phyloP scores from a whole-genome alignment of 495 filamentous ascomycete species.

The Tetracladium marchalianum region DNA sequence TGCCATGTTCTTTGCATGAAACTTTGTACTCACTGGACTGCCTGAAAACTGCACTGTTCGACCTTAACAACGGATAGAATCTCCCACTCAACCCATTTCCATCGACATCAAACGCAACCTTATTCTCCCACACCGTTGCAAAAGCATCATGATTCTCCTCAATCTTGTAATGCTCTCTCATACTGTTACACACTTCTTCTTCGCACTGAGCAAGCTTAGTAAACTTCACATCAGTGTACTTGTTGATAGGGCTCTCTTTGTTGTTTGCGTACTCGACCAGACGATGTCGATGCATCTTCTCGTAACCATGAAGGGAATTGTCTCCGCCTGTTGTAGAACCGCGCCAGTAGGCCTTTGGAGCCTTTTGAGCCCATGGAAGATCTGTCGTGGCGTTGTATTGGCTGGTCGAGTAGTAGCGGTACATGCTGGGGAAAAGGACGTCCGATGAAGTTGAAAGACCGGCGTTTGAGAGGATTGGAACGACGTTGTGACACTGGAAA shows the following conservation, averaged over 20 bases:
- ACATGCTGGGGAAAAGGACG: slow-evolving; percentile 2
- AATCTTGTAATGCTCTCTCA: slow-evolving; percentile 18
- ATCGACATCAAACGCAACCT: slow-evolving; percentile 39
- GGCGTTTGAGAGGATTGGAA: slow-evolving; percentile 1
- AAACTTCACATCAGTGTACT: slow-evolving; percentile 27
- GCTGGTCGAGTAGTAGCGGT: background rate
- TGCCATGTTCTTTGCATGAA: too few species aligned
- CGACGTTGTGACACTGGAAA: background rate
- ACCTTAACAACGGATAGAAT: slow-evolving; percentile 41
- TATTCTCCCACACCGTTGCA: slow-evolving; percentile 9
- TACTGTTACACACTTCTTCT: slow-evolving; percentile 7
- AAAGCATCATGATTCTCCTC: slow-evolving; percentile 12
- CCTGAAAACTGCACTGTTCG: slow-evolving; percentile 54
- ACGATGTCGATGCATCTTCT: slow-evolving; percentile 57
- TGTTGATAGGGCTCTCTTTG: slow-evolving; percentile 21
- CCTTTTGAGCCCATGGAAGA: slow-evolving; percentile 42
- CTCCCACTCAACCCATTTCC: slow-evolving; percentile 45
- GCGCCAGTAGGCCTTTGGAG: slow-evolving; percentile 50
- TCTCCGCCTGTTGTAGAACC: slow-evolving; percentile 55
- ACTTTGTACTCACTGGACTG: slow-evolving; percentile 18
- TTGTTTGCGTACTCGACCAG: slow-evolving; percentile 57
- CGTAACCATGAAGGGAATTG: slow-evolving; percentile 51
- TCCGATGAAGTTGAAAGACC: slow-evolving; percentile 1
- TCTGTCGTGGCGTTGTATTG: slow-evolving; percentile 1
- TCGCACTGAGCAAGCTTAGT: slow-evolving; percentile 22